These are phyloP conservation scores for Cladophialophora immunda DNA, from an alignment of 2,329 filamentous ascomycete species.

Conservation along the genomic window DNA sequence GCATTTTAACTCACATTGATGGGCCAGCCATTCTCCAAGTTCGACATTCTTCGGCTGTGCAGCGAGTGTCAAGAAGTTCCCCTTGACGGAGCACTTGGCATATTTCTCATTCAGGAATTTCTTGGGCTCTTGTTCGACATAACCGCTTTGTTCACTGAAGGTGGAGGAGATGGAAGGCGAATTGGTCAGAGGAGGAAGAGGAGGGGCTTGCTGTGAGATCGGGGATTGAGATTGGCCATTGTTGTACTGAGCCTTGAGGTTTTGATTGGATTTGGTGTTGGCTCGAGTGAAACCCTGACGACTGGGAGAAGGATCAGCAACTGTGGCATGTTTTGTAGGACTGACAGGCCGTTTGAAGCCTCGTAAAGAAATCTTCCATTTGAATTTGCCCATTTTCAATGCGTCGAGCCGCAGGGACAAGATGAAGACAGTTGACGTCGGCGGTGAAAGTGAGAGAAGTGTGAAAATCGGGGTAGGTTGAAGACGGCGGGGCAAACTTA, in stretches of 20 bases:
- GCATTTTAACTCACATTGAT: conserved; percentile 74
- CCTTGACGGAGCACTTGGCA: conserved; percentile 89
- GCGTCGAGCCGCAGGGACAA: conserved; percentile 22
- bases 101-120: conserved; percentile 63
- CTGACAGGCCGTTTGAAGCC: conserved; percentile 31
- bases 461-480: conserved; percentile 15
- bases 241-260: conserved; percentile 45
- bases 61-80: conserved; percentile 96
- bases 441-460: conserved; percentile 20
- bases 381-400: conserved; percentile 22
- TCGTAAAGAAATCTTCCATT: conserved; percentile 30
- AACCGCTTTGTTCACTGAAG: conserved; percentile 46
- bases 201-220: conserved; percentile 44
- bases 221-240: conserved; percentile 45
- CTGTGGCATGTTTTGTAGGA: conserved; percentile 34
- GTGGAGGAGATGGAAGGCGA: conserved; percentile 52
- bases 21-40: conserved; percentile 92
- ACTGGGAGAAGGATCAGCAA: conserved; percentile 47
- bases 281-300: conserved; percentile 60
- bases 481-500: conserved; percentile 42
- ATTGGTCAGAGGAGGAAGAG: conserved; percentile 46
- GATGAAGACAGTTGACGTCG: conserved; percentile 15
- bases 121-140: conserved; percentile 55
- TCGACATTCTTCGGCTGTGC: conserved; percentile 93
- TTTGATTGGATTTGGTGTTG: conserved; percentile 55